A percentile compares a stretch with the other conserved stretches of the same genome.
phyloP scores from a whole-genome alignment of 352 stramenopile species.

The Phytophthora pseudosyringae region DNA sequence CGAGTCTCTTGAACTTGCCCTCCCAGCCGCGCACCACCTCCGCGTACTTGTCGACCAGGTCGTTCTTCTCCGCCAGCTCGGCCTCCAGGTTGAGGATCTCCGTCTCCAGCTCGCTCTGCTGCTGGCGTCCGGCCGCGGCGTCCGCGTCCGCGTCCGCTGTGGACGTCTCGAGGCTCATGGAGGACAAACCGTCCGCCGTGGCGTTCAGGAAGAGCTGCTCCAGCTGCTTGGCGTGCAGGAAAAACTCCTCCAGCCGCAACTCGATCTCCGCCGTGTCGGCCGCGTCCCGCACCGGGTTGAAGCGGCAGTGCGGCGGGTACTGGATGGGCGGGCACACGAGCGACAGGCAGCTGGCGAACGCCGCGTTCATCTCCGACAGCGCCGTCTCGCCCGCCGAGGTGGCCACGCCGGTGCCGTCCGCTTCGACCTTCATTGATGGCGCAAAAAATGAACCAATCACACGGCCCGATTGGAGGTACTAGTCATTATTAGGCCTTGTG shows the following conservation, averaged over 20 bases:
- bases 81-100: conserved; percentile 80
- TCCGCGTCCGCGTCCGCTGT: conserved; percentile 4
- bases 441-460: not conserved
- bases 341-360: conserved; percentile 76
- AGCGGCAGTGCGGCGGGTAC: conserved; percentile 85
- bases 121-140: conserved; percentile 11
- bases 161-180: conserved; percentile 20
- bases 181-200: conserved; percentile 14
- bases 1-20: conserved; percentile 83
- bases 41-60: conserved; percentile 86
- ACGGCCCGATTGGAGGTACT: too few relatives aligned
- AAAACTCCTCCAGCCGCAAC: conserved; percentile 74
- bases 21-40: conserved; percentile 87
- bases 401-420: not conserved
- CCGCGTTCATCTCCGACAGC: conserved; percentile 74
- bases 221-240: conserved; percentile 83
- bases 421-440: conserved; percentile 45
- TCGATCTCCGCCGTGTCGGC: conserved; percentile 81
- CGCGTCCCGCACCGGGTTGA: conserved; percentile 83
- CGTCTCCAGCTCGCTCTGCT: conserved; percentile 67
- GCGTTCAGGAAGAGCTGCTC: conserved; percentile 77
- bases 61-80: conserved; percentile 84
- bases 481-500: too few relatives aligned
- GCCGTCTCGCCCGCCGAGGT: conserved; percentile 42
- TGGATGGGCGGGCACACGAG: conserved; percentile 83